phyloP scores from a whole-genome alignment of 2,329 filamentous ascomycete species.

The Ambrosiella cleistominuta region DNA sequence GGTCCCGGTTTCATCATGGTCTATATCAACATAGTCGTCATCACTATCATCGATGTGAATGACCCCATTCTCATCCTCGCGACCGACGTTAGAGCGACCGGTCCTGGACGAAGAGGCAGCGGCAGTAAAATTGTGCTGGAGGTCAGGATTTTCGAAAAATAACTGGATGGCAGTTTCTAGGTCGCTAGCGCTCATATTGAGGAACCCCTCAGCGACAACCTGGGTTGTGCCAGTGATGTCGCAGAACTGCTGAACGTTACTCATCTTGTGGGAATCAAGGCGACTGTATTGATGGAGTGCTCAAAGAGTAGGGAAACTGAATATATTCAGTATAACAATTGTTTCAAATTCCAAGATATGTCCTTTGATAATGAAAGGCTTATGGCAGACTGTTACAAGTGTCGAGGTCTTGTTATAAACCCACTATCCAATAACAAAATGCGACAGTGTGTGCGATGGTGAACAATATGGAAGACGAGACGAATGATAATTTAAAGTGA shows the following conservation, averaged over 20 bases:
- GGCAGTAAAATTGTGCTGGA: constrained; percentile 31
- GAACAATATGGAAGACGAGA: too few species aligned
- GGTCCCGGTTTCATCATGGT: constrained; percentile 38
- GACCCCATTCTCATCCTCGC: constrained; percentile 22
- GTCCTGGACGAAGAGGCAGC: constrained; percentile 20
- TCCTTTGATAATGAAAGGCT: too few species aligned
- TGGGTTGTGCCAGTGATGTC: constrained; percentile 61
- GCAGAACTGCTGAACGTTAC: constrained; percentile 60
- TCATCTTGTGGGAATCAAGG: constrained; percentile 25
- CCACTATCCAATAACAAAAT: too few species aligned
- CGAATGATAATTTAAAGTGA: too few species aligned
- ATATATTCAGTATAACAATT: too few species aligned
- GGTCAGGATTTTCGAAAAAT: constrained; percentile 76
- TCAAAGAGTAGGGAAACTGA: too few species aligned
- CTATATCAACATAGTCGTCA: constrained; percentile 42
- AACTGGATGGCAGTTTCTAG: constrained; percentile 74
- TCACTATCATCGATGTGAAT: constrained; percentile 45
- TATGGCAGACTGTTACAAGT: too few species aligned
- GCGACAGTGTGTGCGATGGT: too few species aligned
- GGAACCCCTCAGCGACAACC: constrained; percentile 62
- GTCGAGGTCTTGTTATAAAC: too few species aligned
- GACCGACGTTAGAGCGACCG: constrained; percentile 18
- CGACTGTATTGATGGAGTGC: not conserved
- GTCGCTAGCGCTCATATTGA: constrained; percentile 70
- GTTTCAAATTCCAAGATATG: too few species aligned